Evolutionary conservation across 2,329 filamentous ascomycete genomes (phyloP).

Genomic region (Stromatinia cepivora): DNA sequence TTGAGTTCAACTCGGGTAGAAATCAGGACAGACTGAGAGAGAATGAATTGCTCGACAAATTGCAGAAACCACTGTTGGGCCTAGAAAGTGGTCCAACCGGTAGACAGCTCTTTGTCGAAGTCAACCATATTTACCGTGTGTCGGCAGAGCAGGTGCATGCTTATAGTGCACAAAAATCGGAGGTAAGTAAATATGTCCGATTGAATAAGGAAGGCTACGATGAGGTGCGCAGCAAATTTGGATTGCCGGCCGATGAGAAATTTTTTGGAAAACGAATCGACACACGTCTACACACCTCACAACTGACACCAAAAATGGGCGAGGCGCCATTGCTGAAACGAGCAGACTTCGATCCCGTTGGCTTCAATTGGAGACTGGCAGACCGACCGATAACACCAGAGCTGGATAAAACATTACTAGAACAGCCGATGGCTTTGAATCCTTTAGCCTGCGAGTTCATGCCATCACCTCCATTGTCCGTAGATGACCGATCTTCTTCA

Average conservation of each 20-base stretch:
- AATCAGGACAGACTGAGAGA: not conserved
- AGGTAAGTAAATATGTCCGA: not conserved
- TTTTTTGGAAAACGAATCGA: not conserved
- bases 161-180: not conserved
- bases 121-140: not conserved
- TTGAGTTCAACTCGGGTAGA: not conserved
- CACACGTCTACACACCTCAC: not conserved
- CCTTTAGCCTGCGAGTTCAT: no score
- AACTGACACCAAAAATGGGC: not conserved
- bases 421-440: no score
- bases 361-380: not conserved
- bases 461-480: no score
- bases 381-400: no score
- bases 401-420: no score
- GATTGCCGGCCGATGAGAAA: not conserved
- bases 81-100: not conserved
- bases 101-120: not conserved
- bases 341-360: not conserved
- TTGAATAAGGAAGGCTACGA: not conserved
- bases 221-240: not conserved
- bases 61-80: not conserved
- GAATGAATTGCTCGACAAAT: not conserved
- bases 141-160: not conserved
- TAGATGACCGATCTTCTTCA: no score
- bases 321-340: not conserved